Base-by-base conservation (phyloP, 2,329 filamentous ascomycete genomes). In the Fusarium globosum region DNA sequence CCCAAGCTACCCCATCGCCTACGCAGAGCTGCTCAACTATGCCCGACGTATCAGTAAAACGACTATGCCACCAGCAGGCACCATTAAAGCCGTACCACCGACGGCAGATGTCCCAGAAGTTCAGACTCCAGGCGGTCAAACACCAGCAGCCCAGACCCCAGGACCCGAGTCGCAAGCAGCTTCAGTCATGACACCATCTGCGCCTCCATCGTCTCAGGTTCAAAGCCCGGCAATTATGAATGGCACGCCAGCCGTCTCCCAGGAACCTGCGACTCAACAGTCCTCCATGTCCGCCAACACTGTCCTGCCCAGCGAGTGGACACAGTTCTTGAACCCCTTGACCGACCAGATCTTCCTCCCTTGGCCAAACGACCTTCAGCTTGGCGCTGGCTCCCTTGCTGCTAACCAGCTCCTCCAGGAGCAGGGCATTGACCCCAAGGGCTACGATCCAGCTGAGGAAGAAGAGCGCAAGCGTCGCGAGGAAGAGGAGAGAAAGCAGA, bases 21-120 rank as follows among this genome's bases (percentile, higher is more conserved):
- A 94, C 78, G 87, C 90, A 49, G 92, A 95, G 74, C 89, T 97
- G 0, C 90, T 97, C 28, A 88, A 86, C 70, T 96, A 94, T 80
- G 94, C 94, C 28, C 92, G 92, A 48, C 91, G 92, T 72, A 96
- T 97, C 78, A 93, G 91, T 80, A 93, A 91, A 80, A 94, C 92
- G 73, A 96, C 94, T 2, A 87, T 94, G 18, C 93, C 94, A 0
- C 91, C 91, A 0, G 89, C 89, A 1, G 84, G 84, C 52, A 84
- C 85, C 55, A 81, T 85, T 18, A 86, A 86, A 71, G 80, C 82
- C 28, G 62, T 83, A 26, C 77, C 80, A 26, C 66, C 80, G 3
- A 71, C 77, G 5, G 77, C 79, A 2, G 80, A 78, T 20, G 69
- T 60, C n/a, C 59, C 51, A 33, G 59, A 57, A 18, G 51, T 41